Conservation (phyloP, 805 yeast genomes). For the Cyberlindnera samutprakarnensis region DNA sequence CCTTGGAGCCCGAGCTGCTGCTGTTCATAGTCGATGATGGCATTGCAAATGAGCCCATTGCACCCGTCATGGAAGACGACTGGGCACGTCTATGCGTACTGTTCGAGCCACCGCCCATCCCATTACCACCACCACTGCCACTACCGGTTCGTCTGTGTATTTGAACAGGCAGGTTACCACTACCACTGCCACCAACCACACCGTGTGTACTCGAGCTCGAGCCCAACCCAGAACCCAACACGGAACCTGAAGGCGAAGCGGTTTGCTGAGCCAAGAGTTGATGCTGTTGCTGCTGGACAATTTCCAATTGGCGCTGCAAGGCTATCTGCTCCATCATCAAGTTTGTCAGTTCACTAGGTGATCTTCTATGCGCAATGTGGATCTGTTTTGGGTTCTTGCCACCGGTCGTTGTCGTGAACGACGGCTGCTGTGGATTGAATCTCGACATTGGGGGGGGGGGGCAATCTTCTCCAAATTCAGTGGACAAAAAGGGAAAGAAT, state of each 20-base stretch:
- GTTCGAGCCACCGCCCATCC: neutral
- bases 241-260: constrained; percentile 26
- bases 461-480: no score
- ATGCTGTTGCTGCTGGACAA: constrained; percentile 88
- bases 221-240: constrained; percentile 19
- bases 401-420: constrained; percentile 28
- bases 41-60: constrained; percentile 26
- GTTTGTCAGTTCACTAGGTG: constrained; percentile 92
- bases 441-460: constrained; percentile 5
- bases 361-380: constrained; percentile 93
- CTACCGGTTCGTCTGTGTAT: constrained; percentile 1
- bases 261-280: constrained; percentile 66
- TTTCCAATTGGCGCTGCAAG: constrained; percentile 86
- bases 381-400: constrained; percentile 49
- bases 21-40: constrained; percentile 12
- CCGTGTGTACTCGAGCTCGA: no score
- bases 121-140: neutral
- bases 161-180: no score
- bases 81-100: constrained; percentile 42
- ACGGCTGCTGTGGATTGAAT: constrained; percentile 12
- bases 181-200: neutral
- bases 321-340: constrained; percentile 85
- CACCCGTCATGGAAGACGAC: constrained; percentile 31
- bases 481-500: no score
- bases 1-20: constrained; percentile 1